Evolutionary conservation across 140 eudicot species (phyloP), one percentile per base, ranked within the genome.

Genomic region (Senecio squalidus): DNA sequence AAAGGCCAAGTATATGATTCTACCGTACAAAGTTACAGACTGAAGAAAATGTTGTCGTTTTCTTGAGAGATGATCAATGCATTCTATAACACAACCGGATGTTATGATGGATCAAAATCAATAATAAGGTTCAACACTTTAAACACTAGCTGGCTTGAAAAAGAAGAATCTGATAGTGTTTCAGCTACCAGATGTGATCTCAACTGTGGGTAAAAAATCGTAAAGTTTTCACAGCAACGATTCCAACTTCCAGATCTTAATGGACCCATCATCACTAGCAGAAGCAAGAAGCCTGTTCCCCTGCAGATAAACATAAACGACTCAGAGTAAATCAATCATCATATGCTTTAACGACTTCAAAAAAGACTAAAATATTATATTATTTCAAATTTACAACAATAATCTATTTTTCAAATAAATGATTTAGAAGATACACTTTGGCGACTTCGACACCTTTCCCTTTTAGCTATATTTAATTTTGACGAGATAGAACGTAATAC

Each of bases 211-310:
- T n/a, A 34, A 34, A 34, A n/a, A 34, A 34, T 34, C 13, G 13
- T 34, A 8, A 8, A 34, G 41, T 34, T 11, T 34, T 34, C n/a
- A 34, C 13, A 8, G 41, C 41, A 34, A 34, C 2, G 9, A 34
- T 34, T 34, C 41, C 41, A 34, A 4, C 41, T 34, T 34, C 41
- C 41, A 34, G 41, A 34, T 34, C 41, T 34, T 34, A 4, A 34
- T 34, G 41, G 41, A 8, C n/a, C 41, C 41, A 34, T 34, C 41
- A 34, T 34, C 41, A 34, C 41, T 34, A 8, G 41, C 41, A 34
- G 41, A 86, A 60, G 98, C 98, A 62, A 91, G 91, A 64, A 78
- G 78, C 71, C 62, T 62, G 45, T 57, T 72, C 16, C 74, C 90
- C 97, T 90, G 82, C 55, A 44, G 66, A 20, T 27, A 20, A 28